Percentiles rank a stretch among this genome's conserved stretches.
phyloP scores from a whole-genome alignment of 2,329 filamentous ascomycete genomes.

The Leptographium procerum region DNA sequence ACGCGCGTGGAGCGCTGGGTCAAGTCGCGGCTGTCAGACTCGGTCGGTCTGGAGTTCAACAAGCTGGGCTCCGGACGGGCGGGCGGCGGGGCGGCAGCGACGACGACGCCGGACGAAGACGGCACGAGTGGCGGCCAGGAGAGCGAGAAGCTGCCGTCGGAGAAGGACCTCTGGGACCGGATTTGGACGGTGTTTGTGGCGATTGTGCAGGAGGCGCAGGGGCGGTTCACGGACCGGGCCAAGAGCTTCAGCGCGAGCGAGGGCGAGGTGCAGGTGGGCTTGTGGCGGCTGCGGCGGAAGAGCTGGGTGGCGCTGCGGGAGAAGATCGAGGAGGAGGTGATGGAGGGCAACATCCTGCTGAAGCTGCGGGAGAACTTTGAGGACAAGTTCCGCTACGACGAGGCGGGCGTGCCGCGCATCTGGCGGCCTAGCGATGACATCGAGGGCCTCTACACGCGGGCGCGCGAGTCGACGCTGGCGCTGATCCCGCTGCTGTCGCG shows the following conservation, averaged over 20 bases:
- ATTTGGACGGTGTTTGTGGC: slow-evolving; percentile 80
- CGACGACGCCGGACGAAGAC: background rate
- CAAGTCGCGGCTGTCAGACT: slow-evolving; percentile 73
- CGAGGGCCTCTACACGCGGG: slow-evolving; percentile 85
- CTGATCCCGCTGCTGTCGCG: slow-evolving; percentile 80
- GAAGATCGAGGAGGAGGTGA: slow-evolving; percentile 93
- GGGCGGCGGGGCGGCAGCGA: slow-evolving; percentile 64
- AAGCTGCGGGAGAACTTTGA: slow-evolving; percentile 98
- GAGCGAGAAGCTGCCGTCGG: slow-evolving; percentile 54
- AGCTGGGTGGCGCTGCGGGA: slow-evolving; percentile 84
- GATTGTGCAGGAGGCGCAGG: slow-evolving; percentile 76
- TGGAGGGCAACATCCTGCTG: slow-evolving; percentile 90
- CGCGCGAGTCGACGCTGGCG: slow-evolving; percentile 81
- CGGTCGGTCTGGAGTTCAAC: slow-evolving; percentile 88
- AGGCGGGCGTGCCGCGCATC: slow-evolving; percentile 85
- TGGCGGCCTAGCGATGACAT: slow-evolving; percentile 97
- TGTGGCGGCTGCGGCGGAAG: slow-evolving; percentile 88
- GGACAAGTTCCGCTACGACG: slow-evolving; percentile 97
- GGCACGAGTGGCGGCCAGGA: slow-evolving; percentile 30
- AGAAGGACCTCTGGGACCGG: slow-evolving; percentile 90
- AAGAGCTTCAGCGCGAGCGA: slow-evolving; percentile 87
- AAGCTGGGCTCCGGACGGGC: slow-evolving; percentile 81
- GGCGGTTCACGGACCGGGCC: slow-evolving; percentile 74
- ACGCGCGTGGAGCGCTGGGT: slow-evolving; percentile 92
- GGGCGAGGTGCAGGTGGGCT: slow-evolving; percentile 81